Conservation (phyloP, 1,139 yeast genomes). For the Candida tunisiensis region DNA sequence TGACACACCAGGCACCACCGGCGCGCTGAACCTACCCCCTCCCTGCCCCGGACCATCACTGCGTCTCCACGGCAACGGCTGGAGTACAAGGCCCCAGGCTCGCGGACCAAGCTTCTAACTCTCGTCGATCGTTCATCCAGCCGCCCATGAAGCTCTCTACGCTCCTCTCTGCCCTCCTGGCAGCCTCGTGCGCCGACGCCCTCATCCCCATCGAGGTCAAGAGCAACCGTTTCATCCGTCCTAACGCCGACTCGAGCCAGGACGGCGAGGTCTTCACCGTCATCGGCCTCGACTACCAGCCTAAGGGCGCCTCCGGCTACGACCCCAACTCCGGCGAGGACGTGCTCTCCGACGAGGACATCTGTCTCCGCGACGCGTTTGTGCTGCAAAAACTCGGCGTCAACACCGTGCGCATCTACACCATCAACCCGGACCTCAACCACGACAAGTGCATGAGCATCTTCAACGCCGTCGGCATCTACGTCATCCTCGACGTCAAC, state of each 20-base stretch:
- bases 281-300: conserved; percentile 65
- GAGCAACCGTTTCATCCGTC: conserved; percentile 32
- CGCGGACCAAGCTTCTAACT: too few species aligned
- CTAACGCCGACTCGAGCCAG: conserved; percentile 22
- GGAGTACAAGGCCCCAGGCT: too few species aligned
- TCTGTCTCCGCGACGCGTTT: conserved; percentile 60
- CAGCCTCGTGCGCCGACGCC: conserved; percentile 11
- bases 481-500: conserved; percentile 78
- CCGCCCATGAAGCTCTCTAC: conserved; percentile 1
- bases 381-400: conserved; percentile 64
- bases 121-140: too few species aligned
- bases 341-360: conserved; percentile 53
- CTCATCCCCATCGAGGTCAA: conserved; percentile 29
- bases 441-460: conserved; percentile 88
- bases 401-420: conserved; percentile 74
- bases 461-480: conserved; percentile 83
- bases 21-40: too few species aligned
- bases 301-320: conserved; percentile 69
- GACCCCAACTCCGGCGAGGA: conserved; percentile 26
- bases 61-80: too few species aligned
- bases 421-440: conserved; percentile 65
- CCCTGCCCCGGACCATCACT: too few species aligned
- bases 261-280: conserved; percentile 33
- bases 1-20: too few species aligned
- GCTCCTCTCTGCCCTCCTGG: conserved; percentile 9